A percentile compares a stretch with the other conserved stretches of the same genome.
These are phyloP conservation scores for Nigrospora oryzae DNA, from an alignment of 2,329 filamentous ascomycete genomes.

Conservation along the genomic window DNA sequence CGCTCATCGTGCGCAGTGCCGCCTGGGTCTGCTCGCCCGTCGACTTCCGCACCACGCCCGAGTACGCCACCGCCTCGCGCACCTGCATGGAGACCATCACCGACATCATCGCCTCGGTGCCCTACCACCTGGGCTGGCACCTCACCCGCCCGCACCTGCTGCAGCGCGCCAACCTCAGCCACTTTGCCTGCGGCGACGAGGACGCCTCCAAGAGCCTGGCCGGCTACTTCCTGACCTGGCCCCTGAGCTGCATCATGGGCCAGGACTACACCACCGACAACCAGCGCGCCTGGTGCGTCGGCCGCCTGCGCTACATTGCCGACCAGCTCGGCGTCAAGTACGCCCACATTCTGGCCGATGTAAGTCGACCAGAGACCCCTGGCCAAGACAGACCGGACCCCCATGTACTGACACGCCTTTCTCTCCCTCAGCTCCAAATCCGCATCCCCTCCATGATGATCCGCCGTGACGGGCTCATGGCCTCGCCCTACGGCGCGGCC, in stretches of 20 bases:
- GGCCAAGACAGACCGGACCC: neutral
- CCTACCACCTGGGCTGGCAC: slow-evolving; percentile 54
- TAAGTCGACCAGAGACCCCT: slow-evolving; percentile 23
- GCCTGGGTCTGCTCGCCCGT: slow-evolving; percentile 53
- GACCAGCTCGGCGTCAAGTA: slow-evolving; percentile 50
- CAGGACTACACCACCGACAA: slow-evolving; percentile 53
- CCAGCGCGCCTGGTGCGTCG: slow-evolving; percentile 46
- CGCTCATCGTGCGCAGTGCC: slow-evolving; percentile 47
- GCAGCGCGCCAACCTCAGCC: slow-evolving; percentile 28
- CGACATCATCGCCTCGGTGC: slow-evolving; percentile 53
- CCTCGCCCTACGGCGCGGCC: slow-evolving; percentile 30
- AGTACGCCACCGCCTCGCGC: slow-evolving; percentile 47
- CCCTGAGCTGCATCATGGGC: slow-evolving; percentile 41
- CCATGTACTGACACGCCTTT: no score
- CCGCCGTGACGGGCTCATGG: slow-evolving; percentile 40
- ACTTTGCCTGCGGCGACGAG: slow-evolving; percentile 42
- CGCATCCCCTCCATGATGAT: slow-evolving; percentile 57
- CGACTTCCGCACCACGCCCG: slow-evolving; percentile 54
- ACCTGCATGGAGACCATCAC: slow-evolving; percentile 44
- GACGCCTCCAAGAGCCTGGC: slow-evolving; percentile 43
- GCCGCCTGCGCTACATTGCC: slow-evolving; percentile 45
- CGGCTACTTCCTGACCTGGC: slow-evolving; percentile 53
- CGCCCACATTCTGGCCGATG: slow-evolving; percentile 44
- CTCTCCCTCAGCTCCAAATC: slow-evolving; percentile 37
- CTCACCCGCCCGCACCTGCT: slow-evolving; percentile 32